phyloP scores from a whole-genome alignment of 805 yeast species.

The Saturnispora saitoi region DNA sequence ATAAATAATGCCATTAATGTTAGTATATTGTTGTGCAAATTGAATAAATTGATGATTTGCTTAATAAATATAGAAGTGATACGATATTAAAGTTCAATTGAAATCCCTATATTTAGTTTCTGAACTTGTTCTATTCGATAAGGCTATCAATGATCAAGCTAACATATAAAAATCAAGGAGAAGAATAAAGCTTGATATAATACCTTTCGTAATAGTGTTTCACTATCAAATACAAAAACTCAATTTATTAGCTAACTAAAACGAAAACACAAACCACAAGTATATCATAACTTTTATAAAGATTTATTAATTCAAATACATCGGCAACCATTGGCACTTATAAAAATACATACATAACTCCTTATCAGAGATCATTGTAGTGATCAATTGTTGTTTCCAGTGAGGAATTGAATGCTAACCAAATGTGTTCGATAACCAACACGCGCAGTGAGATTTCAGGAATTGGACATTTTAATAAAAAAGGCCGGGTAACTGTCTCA shows the following conservation, averaged over 20 bases:
- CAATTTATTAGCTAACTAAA: background rate
- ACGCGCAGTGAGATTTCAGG: background rate
- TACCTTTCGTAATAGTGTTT: no score
- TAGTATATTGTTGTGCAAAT: background rate
- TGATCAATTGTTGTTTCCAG: conserved; percentile 7
- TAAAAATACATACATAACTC: conserved; percentile 31
- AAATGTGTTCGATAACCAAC: background rate
- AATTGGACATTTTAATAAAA: background rate
- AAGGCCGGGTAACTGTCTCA: background rate
- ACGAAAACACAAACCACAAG: background rate
- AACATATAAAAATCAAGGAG: no score
- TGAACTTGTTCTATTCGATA: no score
- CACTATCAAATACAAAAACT: no score
- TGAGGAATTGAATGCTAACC: background rate
- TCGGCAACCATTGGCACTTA: background rate
- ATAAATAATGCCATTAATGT: conserved; percentile 28
- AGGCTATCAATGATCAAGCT: no score
- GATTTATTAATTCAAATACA: background rate
- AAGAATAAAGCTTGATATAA: no score
- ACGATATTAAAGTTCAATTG: no score
- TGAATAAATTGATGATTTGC: background rate
- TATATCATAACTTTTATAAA: no score
- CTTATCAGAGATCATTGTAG: conserved; percentile 30
- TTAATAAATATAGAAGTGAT: background rate
- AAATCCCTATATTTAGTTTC: no score